A percentile compares a stretch with the other conserved stretches of the same genome.
Evolutionary conservation across 306 rosid genomes (phyloP).

Genomic region (Dicorynia guianensis): DNA sequence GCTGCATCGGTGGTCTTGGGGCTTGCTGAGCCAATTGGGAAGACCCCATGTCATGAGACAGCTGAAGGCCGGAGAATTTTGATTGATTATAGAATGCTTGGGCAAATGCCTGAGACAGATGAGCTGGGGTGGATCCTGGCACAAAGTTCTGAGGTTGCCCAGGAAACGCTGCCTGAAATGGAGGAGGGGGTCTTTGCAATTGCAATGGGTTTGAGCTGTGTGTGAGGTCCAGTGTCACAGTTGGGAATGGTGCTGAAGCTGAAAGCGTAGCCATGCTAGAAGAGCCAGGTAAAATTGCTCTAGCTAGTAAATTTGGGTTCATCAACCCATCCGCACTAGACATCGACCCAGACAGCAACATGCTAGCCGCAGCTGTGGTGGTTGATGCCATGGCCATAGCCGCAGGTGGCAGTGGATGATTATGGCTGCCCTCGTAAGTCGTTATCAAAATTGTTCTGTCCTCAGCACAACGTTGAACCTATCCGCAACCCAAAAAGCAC

Average conservation of each 20-base stretch:
- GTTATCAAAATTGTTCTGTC: conserved; percentile 83
- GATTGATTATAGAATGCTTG: conserved; percentile 84
- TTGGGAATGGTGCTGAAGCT: conserved; percentile 94
- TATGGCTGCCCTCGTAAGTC: conserved; percentile 91
- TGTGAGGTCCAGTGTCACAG: conserved; percentile 88
- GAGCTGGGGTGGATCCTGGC: conserved; percentile 38
- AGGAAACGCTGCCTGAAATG: conserved; percentile 66
- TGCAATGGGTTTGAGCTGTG: conserved; percentile 67
- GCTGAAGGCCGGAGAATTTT: conserved; percentile 87
- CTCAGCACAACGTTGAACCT: conserved; percentile 98
- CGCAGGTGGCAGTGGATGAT: conserved; percentile 94
- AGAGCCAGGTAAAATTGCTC: conserved; percentile 82
- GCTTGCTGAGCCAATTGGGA: conserved; percentile 54
- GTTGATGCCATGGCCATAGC: conserved; percentile 99
- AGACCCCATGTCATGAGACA: conserved; percentile 71
- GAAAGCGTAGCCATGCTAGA: conserved; percentile 87
- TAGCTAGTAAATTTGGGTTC: conserved; percentile 83
- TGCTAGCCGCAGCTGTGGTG: conserved; percentile 86
- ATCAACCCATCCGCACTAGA: conserved; percentile 84
- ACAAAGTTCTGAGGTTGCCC: conserved; percentile 65
- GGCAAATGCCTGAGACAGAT: conserved; percentile 55
- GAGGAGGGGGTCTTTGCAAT: conserved; percentile 58
- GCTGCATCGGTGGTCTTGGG: conserved; percentile 44
- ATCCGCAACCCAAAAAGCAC: neutral
- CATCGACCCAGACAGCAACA: conserved; percentile 91